Percentiles rank a stretch among this genome's conserved stretches.
Conservation (phyloP, 176 grass and related monocot species). For the Paspalum vaginatum region DNA sequence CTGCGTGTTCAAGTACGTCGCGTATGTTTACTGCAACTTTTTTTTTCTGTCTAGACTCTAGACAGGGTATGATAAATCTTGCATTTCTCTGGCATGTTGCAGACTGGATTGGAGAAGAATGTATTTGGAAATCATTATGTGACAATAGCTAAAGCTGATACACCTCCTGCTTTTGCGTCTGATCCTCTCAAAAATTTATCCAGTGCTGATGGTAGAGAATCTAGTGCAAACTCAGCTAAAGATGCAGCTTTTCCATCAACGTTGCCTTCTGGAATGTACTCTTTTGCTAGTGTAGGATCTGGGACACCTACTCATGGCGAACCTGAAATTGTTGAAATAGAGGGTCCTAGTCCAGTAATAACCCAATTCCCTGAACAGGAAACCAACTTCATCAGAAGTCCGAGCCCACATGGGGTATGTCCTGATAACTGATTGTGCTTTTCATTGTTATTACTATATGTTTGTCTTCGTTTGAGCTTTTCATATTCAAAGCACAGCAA, state of each 20-base stretch:
- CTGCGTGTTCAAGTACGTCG: neutral
- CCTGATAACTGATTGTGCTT: conserved; percentile 9
- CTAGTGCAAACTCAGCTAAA: conserved; percentile 40
- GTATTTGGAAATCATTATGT: conserved; percentile 96
- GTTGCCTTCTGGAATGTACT: conserved; percentile 53
- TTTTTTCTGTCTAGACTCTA: neutral
- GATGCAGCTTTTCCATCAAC: conserved; percentile 50
- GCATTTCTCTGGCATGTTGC: conserved; percentile 49
- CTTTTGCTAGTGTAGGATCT: conserved; percentile 42
- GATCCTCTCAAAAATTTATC: conserved; percentile 71
- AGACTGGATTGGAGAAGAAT: conserved; percentile 96
- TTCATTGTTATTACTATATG: neutral
- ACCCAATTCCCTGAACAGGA: conserved; percentile 73
- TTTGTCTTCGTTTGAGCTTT: conserved; percentile 21
- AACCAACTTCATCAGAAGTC: conserved; percentile 66
- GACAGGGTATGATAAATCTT: conserved; percentile 24
- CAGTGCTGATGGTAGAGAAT: conserved; percentile 49
- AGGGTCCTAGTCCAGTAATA: conserved; percentile 64
- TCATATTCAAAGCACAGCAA: neutral
- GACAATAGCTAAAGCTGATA: conserved; percentile 65
- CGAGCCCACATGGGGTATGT: conserved; percentile 70
- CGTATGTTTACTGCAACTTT: conserved; percentile 33
- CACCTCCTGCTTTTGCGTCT: conserved; percentile 85
- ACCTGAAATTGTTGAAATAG: conserved; percentile 95
- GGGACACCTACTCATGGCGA: conserved; percentile 48